Evolutionary conservation across 805 yeast species (phyloP), one percentile per base, ranked within the genome.

Genomic region (Saturnispora saitoi): DNA sequence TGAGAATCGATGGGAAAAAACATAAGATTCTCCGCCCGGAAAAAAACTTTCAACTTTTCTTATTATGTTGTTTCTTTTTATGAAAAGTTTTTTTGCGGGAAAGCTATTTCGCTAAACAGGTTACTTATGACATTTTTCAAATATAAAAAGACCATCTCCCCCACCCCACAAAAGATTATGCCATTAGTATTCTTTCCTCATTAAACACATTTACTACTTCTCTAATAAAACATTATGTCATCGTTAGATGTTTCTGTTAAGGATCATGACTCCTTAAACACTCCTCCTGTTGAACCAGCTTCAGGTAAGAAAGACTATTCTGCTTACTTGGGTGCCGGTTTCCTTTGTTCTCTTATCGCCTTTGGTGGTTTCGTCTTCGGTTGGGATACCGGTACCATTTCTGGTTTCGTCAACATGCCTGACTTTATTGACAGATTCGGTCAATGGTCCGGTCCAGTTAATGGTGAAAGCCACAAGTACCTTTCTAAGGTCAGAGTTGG

Each of bases 341-440:
- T 59, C 45, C 67, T 64, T 28, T 80, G 87, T 64, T 56, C 71
- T n/a, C 57, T 77, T 47, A 77, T 83, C 54, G 85, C 87, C 30
- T 83, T 83, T 54, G 88, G 87, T 68, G 90, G 89, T 42, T 83
- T 78, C 61, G 81, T 82, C 41, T 83, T 80, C 59, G 89, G 89
- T 51, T 82, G 82, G 75, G 89, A 82, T 69, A 83, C 86, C 45
- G 89, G 88, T 69, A 81, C 88, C 54, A 77, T 81, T 64, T 80
- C 85, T 37, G 87, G 87, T 55, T 78, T 82, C 58, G 78, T 81
- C 44, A 77, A 77, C 61, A 77, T 81, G 80, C 57, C 70, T n/a
- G 78, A 79, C 53, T 82, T 75, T 64, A 60, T 66, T 46, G 49
- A 54, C 17, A 68, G 81, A 57, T 80, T 81, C 55, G 87, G 85